Evolutionary conservation across 495 filamentous ascomycete species (phyloP), one percentile per base, ranked within the genome.

Genomic region (Penicillium egyptiacum): DNA sequence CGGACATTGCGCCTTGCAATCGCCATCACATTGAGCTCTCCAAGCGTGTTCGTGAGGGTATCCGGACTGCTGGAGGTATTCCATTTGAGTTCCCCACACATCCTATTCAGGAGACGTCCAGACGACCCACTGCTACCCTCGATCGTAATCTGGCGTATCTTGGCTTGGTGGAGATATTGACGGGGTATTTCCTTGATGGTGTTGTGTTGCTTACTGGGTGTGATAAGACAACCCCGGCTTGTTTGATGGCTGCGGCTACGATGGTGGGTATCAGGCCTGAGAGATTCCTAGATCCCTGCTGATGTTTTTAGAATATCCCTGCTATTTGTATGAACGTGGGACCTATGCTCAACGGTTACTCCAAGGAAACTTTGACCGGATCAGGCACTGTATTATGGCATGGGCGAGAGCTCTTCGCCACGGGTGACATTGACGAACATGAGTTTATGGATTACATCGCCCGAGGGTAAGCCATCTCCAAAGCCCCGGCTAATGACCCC

Each of bases 151-250:
- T 83, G 58, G 76, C 76, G 12, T 82, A 82, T 66, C 64, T 83
- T 9, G 66, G 72, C 43, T 67, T 83, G 31, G 79, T 82, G 22
- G 80, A 83, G 60, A 62, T 83, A 20, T 65, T 83, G 19, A 75
- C 72, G 52, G 76, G 74, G 4, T 83, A 83, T 62, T 78, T 78
- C 2, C 68, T 83, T 50, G 80, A 83, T 59, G 80, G 79, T 10
- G 79, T 83, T 19, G 79, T 83, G 16, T 60, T 83, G 28, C 69
- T 83, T 57, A 82, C 81, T 0, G 81, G 81, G n/a, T 83, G 81
- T 67, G 81, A 83, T 56, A 83, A 83, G 67, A 83, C 79, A 8
- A 82, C 79, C 0, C 81, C 81, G 26, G 81, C 79, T 22, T 76
- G 71, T 54, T 66, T 83, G 50, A 83, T 83, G 79, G 79, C 81